A percentile compares a stretch with the other conserved stretches of the same genome.
These are phyloP conservation scores for Nicotiana knightiana DNA, from an alignment of 257 asterid genomes.

Conservation along the genomic window DNA sequence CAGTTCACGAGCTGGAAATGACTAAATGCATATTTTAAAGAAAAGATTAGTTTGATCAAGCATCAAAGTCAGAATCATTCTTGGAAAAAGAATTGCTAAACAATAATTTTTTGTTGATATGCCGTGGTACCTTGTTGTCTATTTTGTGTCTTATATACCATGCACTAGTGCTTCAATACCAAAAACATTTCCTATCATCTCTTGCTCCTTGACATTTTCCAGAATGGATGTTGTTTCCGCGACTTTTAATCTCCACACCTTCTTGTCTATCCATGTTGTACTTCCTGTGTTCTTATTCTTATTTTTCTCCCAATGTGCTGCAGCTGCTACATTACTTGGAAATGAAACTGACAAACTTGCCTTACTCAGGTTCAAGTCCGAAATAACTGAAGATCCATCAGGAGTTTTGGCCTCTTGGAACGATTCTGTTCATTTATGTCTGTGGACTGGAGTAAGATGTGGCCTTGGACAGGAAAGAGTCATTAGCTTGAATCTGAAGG, in stretches of 20 bases:
- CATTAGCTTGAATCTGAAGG: conserved; percentile 27
- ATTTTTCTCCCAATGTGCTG: conserved; percentile 16
- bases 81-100: background rate
- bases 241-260: background rate
- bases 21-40: background rate
- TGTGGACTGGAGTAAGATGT: conserved; percentile 45
- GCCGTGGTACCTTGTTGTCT: background rate
- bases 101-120: background rate
- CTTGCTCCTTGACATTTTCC: conserved; percentile 2
- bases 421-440: conserved; percentile 26
- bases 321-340: conserved; percentile 13
- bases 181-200: background rate
- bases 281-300: conserved; percentile 9
- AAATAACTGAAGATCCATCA: conserved; percentile 35
- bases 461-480: conserved; percentile 19
- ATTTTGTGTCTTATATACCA: background rate
- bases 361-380: conserved; percentile 42
- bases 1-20: background rate
- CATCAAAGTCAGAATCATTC: background rate
- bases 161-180: background rate
- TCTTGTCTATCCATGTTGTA: conserved; percentile 10
- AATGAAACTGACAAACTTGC: conserved; percentile 34
- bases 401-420: conserved; percentile 35
- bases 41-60: background rate
- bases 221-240: conserved; percentile 13